Evolutionary conservation across 2,329 filamentous ascomycete species (phyloP).

Genomic region (Fusarium sp.): DNA sequence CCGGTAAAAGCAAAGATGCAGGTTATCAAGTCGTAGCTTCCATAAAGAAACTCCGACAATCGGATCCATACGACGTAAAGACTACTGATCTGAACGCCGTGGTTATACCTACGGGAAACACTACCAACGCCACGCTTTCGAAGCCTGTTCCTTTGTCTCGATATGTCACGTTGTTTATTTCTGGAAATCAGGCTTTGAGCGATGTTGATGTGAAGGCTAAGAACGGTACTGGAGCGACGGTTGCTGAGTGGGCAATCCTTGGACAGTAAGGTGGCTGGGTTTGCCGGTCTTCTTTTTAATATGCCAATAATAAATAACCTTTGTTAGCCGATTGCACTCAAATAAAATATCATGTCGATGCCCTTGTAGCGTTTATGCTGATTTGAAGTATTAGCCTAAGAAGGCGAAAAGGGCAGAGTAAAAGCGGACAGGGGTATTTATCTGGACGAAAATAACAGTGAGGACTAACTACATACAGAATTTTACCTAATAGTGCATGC

Average conservation of each 20-base stretch:
- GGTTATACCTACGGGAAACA: background rate
- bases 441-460: no score
- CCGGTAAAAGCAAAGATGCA: fast-evolving
- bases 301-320: no score
- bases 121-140: background rate
- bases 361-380: no score
- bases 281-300: no score
- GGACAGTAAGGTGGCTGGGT: no score
- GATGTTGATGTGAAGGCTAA: background rate
- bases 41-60: background rate
- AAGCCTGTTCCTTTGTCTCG: background rate
- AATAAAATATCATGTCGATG: no score
- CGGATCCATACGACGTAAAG: background rate
- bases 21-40: background rate
- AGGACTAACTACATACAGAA: no score
- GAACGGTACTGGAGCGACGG: conserved; percentile 1
- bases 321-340: no score
- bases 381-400: no score
- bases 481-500: no score
- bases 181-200: background rate
- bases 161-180: background rate
- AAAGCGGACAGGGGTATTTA: no score
- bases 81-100: background rate
- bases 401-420: no score
- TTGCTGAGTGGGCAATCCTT: conserved; percentile 8